Evolutionary conservation across 805 yeast species (phyloP).

Genomic region (Komagataella phaffii): DNA sequence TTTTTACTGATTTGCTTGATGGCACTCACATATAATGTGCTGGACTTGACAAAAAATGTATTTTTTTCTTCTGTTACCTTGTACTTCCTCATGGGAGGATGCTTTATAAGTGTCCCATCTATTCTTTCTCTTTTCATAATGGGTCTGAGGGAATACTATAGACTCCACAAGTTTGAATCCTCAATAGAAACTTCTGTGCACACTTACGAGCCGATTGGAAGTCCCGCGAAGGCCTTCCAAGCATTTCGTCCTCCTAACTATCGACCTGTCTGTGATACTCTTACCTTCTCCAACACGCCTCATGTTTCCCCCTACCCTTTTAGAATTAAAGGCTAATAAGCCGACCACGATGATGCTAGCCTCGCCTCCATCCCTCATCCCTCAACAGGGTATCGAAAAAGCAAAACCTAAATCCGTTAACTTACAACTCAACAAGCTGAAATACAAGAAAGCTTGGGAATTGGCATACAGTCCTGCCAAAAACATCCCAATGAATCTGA

Average conservation of each 20-base stretch:
- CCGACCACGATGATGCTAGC: constrained; percentile 8
- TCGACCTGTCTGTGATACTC: not conserved
- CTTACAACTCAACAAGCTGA: constrained; percentile 21
- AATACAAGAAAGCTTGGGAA: constrained; percentile 71
- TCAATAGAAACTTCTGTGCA: not conserved
- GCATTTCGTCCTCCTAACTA: too few species aligned
- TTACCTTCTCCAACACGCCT: not conserved
- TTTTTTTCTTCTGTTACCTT: constrained; percentile 30
- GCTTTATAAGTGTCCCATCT: constrained; percentile 31
- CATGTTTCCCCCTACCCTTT: constrained; percentile 1
- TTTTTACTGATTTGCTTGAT: constrained; percentile 48
- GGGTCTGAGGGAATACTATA: not conserved
- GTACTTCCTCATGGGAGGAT: constrained; percentile 34
- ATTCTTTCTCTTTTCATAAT: constrained; percentile 5
- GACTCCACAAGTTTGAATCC: not conserved
- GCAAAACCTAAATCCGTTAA: constrained; percentile 3
- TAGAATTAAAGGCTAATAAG: constrained; percentile 1
- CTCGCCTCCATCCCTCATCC: not conserved
- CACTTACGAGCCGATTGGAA: too few species aligned
- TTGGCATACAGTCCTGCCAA: constrained; percentile 74
- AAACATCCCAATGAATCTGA: constrained; percentile 71
- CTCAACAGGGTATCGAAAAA: not conserved
- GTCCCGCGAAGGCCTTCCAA: not conserved
- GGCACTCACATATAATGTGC: constrained; percentile 64
- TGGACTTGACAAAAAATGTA: constrained; percentile 42